Evolutionary conservation across 495 filamentous ascomycete genomes (phyloP), one percentile per base, ranked within the genome.

Genomic region (Aspergillus bridgeri): DNA sequence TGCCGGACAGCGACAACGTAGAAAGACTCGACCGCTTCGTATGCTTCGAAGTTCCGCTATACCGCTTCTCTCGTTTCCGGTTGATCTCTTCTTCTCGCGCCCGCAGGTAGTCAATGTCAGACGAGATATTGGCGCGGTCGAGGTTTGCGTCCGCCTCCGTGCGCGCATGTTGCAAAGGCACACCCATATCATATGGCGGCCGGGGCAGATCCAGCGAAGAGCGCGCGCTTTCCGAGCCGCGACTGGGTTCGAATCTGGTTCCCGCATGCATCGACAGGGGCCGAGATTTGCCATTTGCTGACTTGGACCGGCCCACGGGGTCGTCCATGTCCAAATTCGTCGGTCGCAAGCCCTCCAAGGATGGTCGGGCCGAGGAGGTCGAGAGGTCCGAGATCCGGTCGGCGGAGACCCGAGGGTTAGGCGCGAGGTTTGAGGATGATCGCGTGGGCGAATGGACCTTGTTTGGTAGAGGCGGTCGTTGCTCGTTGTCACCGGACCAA

Each of bases 51-150:
- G 80, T 80, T 51, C 73, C 76, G 59, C 81, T 82, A 48, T 76
- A 79, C 15, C 90, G 83, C 62, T 92, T 90, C 61, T 88, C 86
- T 51, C 85, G 86, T 61, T 86, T 83, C 38, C 86, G 84, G 3
- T 77, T 72, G 38, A 81, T 80, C 29, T 87, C 83, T 59, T 83
- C 81, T 68, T 97, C 92, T 79, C 89, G 90, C 0, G 83, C 83
- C 23, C 88, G 86, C 3, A 97, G 77, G 65, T 91, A 98, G 53
- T 96, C 93, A 18, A 97, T 84, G 61, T 95, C 91, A 6, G 91
- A 94, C 52, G 86, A 80, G 53, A 97, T 95, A 55, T 84, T 87
- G 42, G 76, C 42, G 72, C 71, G 62, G 56, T 77, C 75, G 48
- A 62, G 60, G 6, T 66, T 63, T 15, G 64, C 71, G 45, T 77